A percentile compares a stretch with the other conserved stretches of the same genome.
phyloP scores from a whole-genome alignment of 1,139 yeast species.

The Candida gigantensis region DNA sequence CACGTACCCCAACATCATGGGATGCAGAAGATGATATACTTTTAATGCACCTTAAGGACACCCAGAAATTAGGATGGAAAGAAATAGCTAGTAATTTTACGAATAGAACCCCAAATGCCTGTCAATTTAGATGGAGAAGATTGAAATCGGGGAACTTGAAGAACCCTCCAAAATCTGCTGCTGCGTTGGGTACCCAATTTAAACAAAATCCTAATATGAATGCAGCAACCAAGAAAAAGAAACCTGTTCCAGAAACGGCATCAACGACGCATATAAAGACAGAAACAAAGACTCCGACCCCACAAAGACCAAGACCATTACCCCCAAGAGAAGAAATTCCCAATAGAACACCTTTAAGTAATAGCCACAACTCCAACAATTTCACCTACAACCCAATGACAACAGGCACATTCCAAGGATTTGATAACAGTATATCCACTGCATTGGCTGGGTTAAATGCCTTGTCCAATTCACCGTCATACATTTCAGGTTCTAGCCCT shows the following conservation, averaged over 20 bases:
- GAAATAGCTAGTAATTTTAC: constrained; percentile 71
- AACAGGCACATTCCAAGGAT: constrained; percentile 43
- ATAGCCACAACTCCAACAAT: constrained; percentile 11
- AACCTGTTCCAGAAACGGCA: constrained; percentile 22
- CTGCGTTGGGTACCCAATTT: constrained; percentile 21
- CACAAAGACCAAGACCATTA: constrained; percentile 9
- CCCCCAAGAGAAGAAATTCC: constrained; percentile 5
- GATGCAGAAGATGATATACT: constrained; percentile 71
- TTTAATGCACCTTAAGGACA: constrained; percentile 68
- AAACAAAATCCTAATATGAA: constrained; percentile 13
- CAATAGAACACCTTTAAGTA: constrained; percentile 11
- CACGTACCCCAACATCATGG: constrained; percentile 71
- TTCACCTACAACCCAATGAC: constrained; percentile 39
- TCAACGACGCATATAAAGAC: neutral
- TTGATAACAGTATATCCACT: constrained; percentile 43
- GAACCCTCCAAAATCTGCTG: constrained; percentile 51
- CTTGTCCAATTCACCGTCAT: constrained; percentile 39
- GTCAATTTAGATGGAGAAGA: constrained; percentile 79
- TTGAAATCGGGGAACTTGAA: constrained; percentile 65
- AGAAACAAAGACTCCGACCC: constrained; percentile 3
- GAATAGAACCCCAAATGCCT: constrained; percentile 74
- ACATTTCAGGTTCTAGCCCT: constrained; percentile 33
- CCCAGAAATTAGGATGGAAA: constrained; percentile 74
- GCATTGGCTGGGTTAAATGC: constrained; percentile 53
- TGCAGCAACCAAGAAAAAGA: constrained; percentile 22